Evolutionary conservation across 352 stramenopile species (phyloP).

Genomic region (Pythium phragmitis): DNA sequence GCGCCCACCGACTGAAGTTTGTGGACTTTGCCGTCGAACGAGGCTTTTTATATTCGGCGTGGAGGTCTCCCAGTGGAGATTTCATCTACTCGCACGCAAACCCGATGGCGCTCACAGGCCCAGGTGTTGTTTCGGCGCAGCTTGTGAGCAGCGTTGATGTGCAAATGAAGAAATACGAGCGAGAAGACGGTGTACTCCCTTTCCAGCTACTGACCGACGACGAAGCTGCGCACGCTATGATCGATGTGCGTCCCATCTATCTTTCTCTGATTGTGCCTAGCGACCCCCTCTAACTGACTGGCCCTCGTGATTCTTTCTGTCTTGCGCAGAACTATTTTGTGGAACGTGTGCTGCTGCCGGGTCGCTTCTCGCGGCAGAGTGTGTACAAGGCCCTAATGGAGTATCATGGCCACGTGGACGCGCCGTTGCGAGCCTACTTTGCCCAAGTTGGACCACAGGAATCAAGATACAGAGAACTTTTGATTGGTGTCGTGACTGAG

Average conservation of each 20-base stretch:
- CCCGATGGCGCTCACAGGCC: slow-evolving; percentile 65
- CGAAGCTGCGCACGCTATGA: slow-evolving; percentile 33
- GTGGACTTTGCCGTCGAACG: slow-evolving; percentile 75
- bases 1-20: slow-evolving; percentile 52
- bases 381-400: slow-evolving; percentile 62
- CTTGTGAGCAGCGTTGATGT: slow-evolving; percentile 54
- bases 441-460: slow-evolving; percentile 38
- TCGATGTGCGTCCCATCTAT: slow-evolving; percentile 38
- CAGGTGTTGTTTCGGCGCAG: slow-evolving; percentile 48
- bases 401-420: slow-evolving; percentile 34
- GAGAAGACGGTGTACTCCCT: slow-evolving; percentile 52
- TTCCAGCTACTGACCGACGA: slow-evolving; percentile 52
- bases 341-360: slow-evolving; percentile 55
- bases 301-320: not conserved
- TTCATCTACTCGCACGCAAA: slow-evolving; percentile 67
- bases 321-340: slow-evolving; percentile 50
- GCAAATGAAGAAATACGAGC: slow-evolving; percentile 66
- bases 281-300: not conserved
- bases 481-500: slow-evolving; percentile 54
- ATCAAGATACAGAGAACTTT: slow-evolving; percentile 64
- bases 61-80: slow-evolving; percentile 58
- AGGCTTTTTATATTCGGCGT: slow-evolving; percentile 68
- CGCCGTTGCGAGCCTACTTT: slow-evolving; percentile 31
- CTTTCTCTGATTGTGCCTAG: not conserved
- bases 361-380: slow-evolving; percentile 66